Evolutionary conservation across 2,329 filamentous ascomycete genomes (phyloP).

Genomic region (Hypocrella siamensis): DNA sequence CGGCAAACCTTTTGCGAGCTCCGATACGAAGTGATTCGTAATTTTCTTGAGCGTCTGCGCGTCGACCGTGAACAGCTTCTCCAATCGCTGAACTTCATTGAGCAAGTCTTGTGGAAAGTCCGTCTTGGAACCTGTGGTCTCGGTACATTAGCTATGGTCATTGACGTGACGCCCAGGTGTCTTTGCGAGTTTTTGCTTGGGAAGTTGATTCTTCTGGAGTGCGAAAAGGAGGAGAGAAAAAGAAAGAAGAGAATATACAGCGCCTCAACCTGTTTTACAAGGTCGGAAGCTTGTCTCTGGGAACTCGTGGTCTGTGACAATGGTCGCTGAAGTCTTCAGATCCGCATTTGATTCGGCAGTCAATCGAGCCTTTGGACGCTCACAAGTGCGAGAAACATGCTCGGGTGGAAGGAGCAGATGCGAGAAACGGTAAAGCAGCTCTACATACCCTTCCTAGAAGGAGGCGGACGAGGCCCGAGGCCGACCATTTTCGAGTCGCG

Average conservation of each 20-base stretch:
- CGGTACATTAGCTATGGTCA: slow-evolving; percentile 6
- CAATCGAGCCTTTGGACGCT: no score
- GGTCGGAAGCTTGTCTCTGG: no score
- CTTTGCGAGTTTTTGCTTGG: no score
- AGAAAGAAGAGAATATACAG: no score
- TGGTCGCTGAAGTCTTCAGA: no score
- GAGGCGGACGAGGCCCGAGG: slow-evolving; percentile 32
- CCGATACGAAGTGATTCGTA: slow-evolving; percentile 73
- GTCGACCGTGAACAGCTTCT: slow-evolving; percentile 70
- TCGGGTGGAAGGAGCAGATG: no score
- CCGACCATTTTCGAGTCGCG: slow-evolving; percentile 29
- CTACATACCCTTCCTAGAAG: slow-evolving; percentile 51
- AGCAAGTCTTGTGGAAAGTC: slow-evolving; percentile 79
- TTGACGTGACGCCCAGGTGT: not conserved
- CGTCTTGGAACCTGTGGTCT: slow-evolving; percentile 60
- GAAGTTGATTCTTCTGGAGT: no score
- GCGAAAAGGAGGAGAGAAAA: no score
- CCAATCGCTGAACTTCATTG: slow-evolving; percentile 64
- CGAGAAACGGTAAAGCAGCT: slow-evolving; percentile 3
- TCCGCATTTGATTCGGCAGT: no score
- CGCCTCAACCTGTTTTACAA: no score
- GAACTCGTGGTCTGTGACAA: no score
- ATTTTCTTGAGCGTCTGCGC: slow-evolving; percentile 74
- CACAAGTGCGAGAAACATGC: no score
- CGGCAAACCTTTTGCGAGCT: slow-evolving; percentile 63